These are phyloP conservation scores for Ophiostoma australiae DNA, from an alignment of 2,329 filamentous ascomycete species.

Conservation along the genomic window DNA sequence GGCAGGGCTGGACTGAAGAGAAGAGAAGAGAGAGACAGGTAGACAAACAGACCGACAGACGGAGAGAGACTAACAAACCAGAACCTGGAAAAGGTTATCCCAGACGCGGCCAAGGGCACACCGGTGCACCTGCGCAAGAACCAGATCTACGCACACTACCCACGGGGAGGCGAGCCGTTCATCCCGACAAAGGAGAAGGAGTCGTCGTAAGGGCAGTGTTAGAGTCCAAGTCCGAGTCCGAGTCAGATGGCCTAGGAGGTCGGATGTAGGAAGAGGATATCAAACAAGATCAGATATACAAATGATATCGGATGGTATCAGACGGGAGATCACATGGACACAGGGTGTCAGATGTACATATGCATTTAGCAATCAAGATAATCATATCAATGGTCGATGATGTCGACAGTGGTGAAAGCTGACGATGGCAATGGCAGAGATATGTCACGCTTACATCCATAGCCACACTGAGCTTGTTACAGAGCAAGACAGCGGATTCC, in stretches of 20 bases:
- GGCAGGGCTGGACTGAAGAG: neutral
- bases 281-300: neutral
- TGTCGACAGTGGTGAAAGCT: neutral
- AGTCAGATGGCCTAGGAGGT: neutral
- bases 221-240: neutral
- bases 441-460: neutral
- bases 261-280: neutral
- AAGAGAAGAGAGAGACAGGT: neutral
- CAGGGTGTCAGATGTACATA: slow-evolving; percentile 5
- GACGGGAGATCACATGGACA: slow-evolving; percentile 4
- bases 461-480: neutral
- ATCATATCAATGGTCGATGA: neutral
- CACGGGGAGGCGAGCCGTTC: slow-evolving; percentile 32
- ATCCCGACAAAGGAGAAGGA: slow-evolving; percentile 29
- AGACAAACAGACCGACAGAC: neutral
- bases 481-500: neutral
- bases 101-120: slow-evolving; percentile 63
- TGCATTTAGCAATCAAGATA: slow-evolving; percentile 7
- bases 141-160: slow-evolving; percentile 55
- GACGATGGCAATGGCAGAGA: neutral
- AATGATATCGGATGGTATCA: neutral
- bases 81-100: slow-evolving; percentile 78
- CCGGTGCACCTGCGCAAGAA: slow-evolving; percentile 68
- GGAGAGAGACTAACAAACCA: slow-evolving; percentile 34
- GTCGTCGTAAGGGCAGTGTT: slow-evolving; percentile 27